Percentiles rank a stretch among this genome's conserved stretches.
Evolutionary conservation across 768 basidiomycete species (phyloP).

Genomic region (Calocybe gangraenosa): DNA sequence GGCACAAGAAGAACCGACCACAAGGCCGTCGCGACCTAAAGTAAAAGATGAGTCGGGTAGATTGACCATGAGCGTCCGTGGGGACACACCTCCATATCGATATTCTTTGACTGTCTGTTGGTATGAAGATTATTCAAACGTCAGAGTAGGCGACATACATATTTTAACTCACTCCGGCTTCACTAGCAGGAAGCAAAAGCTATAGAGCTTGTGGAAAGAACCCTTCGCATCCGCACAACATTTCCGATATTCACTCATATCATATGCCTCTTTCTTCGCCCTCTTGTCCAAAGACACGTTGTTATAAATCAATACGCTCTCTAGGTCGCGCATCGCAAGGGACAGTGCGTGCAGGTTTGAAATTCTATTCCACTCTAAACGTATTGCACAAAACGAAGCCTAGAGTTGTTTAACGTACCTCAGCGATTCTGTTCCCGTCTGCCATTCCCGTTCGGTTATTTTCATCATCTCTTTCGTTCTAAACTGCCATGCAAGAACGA

Average conservation of each 20-base stretch:
- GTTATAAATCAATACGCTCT: slow-evolving; percentile 54
- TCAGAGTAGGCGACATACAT: background rate
- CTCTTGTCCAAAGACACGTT: slow-evolving; percentile 37
- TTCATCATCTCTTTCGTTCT: slow-evolving; percentile 70
- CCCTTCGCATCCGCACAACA: slow-evolving; percentile 45
- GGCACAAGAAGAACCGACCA: slow-evolving; percentile 75
- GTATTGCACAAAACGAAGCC: background rate
- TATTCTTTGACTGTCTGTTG: slow-evolving; percentile 67
- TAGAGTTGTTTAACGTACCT: slow-evolving; percentile 25
- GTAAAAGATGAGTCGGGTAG: background rate
- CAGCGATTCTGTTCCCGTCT: slow-evolving; percentile 41
- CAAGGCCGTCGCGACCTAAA: slow-evolving; percentile 63
- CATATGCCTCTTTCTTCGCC: slow-evolving; percentile 49
- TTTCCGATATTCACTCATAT: slow-evolving; percentile 44
- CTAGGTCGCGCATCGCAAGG: slow-evolving; percentile 53
- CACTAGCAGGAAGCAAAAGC: slow-evolving; percentile 65
- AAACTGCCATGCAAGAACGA: slow-evolving; percentile 76
- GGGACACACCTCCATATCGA: slow-evolving; percentile 73
- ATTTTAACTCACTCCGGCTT: slow-evolving; percentile 60
- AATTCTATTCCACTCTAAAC: slow-evolving; percentile 22
- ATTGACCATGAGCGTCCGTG: background rate
- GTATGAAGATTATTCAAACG: background rate
- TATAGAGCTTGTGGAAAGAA: slow-evolving; percentile 64
- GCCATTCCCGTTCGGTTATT: slow-evolving; percentile 67
- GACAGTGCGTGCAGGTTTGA: slow-evolving; percentile 46